Base-by-base conservation (phyloP, 2,329 filamentous ascomycete species). In the Cytospora mali region DNA sequence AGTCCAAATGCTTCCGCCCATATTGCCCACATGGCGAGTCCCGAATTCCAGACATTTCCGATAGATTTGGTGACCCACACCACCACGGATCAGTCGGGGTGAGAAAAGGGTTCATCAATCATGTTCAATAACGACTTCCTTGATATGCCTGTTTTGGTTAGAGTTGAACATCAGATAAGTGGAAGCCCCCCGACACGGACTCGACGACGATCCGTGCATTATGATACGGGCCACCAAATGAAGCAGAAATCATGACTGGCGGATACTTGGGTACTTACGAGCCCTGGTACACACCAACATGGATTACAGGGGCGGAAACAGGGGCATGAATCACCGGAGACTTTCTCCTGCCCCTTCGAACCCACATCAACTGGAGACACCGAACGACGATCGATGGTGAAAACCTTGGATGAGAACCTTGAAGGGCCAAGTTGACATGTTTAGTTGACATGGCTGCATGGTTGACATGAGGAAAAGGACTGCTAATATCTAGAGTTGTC, bases 321-420 rank as follows among this genome's bases (percentile, higher is more conserved):
- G 39, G 39, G 39, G 39, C n/a, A 46, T 46, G 39, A 46, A 46
- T 46, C 39, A 46, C 21, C 39, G n/a, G 39, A 42, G 39, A 46
- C 39, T 23, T 23, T 46, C n/a, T 46, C 39, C 39, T 46, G 39
- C 39, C 39, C 21, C 39, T n/a, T 46, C 39, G 11, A 9, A 18
- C 21, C 39, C 39, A 46, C 39, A 11, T 46, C 21, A 7, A 21
- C 39, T 46, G 39, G 39, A 23, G 39, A 46, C n/a, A 21, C 10
- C n/a, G n/a, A 13, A 46, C 39, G 39, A 46, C n/a, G 39, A 46
- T 46, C 39, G 5, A 21, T 46, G 39, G 2, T n/a, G 39, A 21
- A 46, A 46, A 46, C 39, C 10, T 46, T 21, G 39, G 39, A 21
- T 46, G 9, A 46, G 7, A 46, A 46, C 39, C 39, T 6, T 46